These are phyloP conservation scores for Mycena amicta DNA, from an alignment of 768 basidiomycete genomes.

Conservation along the genomic window DNA sequence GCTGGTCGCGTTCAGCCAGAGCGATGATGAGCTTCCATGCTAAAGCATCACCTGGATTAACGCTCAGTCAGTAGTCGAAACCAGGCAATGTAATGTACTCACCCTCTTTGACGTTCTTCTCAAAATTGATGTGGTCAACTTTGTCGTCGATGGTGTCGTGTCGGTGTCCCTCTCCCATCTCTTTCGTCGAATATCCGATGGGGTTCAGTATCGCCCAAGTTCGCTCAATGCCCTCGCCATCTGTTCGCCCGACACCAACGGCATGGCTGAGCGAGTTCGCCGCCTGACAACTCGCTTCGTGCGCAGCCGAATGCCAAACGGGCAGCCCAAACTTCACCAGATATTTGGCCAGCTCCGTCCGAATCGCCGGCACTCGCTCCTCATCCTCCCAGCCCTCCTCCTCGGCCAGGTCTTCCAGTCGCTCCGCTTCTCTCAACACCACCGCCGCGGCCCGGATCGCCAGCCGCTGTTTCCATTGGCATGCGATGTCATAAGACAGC, in stretches of 20 bases:
- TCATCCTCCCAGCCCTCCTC: no score
- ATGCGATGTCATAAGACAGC: no score
- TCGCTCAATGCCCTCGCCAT: constrained; percentile 24
- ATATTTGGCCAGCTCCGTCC: no score
- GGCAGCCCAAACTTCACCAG: no score
- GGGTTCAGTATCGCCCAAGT: constrained; percentile 32
- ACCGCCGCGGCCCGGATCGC: no score
- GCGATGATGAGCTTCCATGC: constrained; percentile 10
- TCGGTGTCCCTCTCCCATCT: constrained; percentile 28
- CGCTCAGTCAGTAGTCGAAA: no score
- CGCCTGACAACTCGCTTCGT: constrained; percentile 14
- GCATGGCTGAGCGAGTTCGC: constrained; percentile 17
- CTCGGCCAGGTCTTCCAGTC: no score
- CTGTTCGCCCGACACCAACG: constrained; percentile 12
- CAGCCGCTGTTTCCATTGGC: no score
- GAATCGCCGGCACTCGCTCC: no score
- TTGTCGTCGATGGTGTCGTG: not conserved
- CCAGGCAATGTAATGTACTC: not conserved
- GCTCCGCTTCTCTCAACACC: no score
- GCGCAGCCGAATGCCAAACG: no score
- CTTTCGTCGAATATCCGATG: constrained; percentile 26
- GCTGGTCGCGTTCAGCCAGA: constrained; percentile 8
- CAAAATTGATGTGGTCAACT: not conserved
- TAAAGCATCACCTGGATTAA: constrained; percentile 3
- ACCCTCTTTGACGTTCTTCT: constrained; percentile 14